These are phyloP conservation scores for Jimgerdemannia flammicorona DNA, from an alignment of 192 early-diverging fungal species.

Conservation along the genomic window DNA sequence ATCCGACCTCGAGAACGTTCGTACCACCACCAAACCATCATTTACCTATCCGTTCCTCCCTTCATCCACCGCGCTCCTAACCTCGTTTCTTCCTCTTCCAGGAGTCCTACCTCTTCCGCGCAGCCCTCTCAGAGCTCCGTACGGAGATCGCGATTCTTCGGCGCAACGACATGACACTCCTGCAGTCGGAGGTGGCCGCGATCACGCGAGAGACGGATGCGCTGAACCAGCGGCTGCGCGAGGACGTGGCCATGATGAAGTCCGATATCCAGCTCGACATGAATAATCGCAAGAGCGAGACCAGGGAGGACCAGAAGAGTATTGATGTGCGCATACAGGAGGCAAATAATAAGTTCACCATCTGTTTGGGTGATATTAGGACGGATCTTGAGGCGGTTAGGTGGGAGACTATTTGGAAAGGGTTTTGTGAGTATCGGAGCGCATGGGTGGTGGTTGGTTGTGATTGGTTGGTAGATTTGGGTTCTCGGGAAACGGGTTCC, in stretches of 20 bases:
- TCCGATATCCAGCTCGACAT: slow-evolving; percentile 87
- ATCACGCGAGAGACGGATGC: slow-evolving; percentile 80
- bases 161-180: slow-evolving; percentile 69
- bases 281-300: slow-evolving; percentile 86
- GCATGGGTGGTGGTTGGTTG: not conserved
- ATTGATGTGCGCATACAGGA: slow-evolving; percentile 79
- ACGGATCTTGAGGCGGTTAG: slow-evolving; percentile 88
- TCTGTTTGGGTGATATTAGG: slow-evolving; percentile 76
- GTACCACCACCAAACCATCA: not conserved
- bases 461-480: not conserved
- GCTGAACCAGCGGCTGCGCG: slow-evolving; percentile 68
- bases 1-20: slow-evolving; percentile 79
- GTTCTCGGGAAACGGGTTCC: not conserved
- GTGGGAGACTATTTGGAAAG: slow-evolving; percentile 77
- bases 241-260: slow-evolving; percentile 73
- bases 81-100: slow-evolving; percentile 15
- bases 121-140: slow-evolving; percentile 76
- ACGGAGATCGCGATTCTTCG: slow-evolving; percentile 72
- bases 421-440: slow-evolving; percentile 46
- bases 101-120: slow-evolving; percentile 78
- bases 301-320: slow-evolving; percentile 70
- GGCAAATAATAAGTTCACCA: slow-evolving; percentile 81
- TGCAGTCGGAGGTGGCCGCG: slow-evolving; percentile 68
- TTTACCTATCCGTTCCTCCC: not conserved
- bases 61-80: not conserved